Evolutionary conservation across 805 yeast species (phyloP).

Genomic region (Metschnikowia shivogae): DNA sequence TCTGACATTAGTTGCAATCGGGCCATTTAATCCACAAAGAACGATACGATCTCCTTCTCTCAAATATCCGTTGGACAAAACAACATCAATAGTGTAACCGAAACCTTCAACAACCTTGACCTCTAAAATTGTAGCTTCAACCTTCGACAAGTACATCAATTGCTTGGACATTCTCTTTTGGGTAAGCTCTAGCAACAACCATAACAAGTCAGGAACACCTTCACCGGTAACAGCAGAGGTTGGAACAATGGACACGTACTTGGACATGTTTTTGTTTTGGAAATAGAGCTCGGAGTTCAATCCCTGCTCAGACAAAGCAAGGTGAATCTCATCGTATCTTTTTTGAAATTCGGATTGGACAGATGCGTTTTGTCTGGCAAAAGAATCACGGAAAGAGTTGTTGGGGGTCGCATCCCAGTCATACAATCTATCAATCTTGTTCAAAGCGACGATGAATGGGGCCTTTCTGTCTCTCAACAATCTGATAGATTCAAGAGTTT

Average conservation of each 20-base stretch:
- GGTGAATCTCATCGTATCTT: conserved; percentile 77
- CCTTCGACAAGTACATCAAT: conserved; percentile 88
- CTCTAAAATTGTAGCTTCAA: conserved; percentile 95
- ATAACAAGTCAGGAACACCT: conserved; percentile 98
- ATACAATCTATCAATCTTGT: conserved; percentile 95
- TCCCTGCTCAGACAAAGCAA: conserved; percentile 96
- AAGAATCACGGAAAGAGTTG: conserved; percentile 94
- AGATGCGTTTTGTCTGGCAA: conserved; percentile 71
- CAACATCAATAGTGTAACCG: conserved; percentile 98
- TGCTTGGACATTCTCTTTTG: conserved; percentile 99
- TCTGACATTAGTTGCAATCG: conserved; percentile 92
- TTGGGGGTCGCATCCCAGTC: conserved; percentile 91
- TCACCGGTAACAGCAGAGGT: conserved; percentile 99
- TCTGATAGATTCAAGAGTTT: conserved; percentile 90
- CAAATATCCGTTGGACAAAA: conserved; percentile 91
- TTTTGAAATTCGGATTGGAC: conserved; percentile 92
- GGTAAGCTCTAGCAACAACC: conserved; percentile 91
- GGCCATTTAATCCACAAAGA: conserved; percentile 97
- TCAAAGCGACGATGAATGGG: conserved; percentile 94
- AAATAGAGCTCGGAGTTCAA: conserved; percentile 94
- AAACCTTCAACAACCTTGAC: conserved; percentile 98
- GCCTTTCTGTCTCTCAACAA: conserved; percentile 95
- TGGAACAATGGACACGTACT: conserved; percentile 94
- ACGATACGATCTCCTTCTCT: conserved; percentile 95
- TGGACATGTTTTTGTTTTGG: conserved; percentile 91